Base-by-base conservation (phyloP, 805 yeast genomes). In the Wilhelminamyces savonicus region DNA sequence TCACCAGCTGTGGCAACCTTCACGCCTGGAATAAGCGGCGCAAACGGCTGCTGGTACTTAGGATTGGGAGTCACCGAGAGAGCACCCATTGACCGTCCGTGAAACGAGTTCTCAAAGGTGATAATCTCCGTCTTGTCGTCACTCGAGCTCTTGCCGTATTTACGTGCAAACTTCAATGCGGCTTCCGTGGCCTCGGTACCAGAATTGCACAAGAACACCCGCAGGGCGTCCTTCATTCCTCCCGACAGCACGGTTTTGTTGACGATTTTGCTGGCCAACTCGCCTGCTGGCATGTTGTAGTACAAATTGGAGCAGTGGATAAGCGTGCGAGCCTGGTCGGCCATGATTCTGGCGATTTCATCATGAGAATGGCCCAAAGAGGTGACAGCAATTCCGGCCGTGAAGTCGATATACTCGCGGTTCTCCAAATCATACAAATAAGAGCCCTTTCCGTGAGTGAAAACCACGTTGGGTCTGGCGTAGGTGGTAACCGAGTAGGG, bases 331-430 rank as follows among this genome's bases (percentile, higher is more conserved):
- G 87, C 75, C 59, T 92, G 98, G 24, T 82, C 81, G 34, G 59
- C 56, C 37, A 87, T 53, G 36, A 92, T 74, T 31, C 80, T 62
- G 5, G 94, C 72, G 21, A 92, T 71, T 38, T 77, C 80, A 4
- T 78, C 76, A 44, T 92, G 72, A 16, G 87, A 66, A 51, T 92
- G 97, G 3, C 98, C 98, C 39, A 92, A 64, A 1, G 84, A 80
- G n/a, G 95, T 90, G 11, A 92, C 98, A 1, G 98, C 97, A 43
- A 92, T 90, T 30, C 98, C 98, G 2, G 97, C 87, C 1, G 90
- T 79, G 58, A 92, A 90, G 52, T 92, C 98, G 29, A 92, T 69
- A 49, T 80, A 92, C 51, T 80, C 71, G 23, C 75, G 69, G 36
- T 82, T 81, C 44, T 84, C 86, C 28, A 81, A 57, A 54, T 92